These are phyloP conservation scores for Galerina sulciceps DNA, from an alignment of 768 basidiomycete species.

Conservation along the genomic window DNA sequence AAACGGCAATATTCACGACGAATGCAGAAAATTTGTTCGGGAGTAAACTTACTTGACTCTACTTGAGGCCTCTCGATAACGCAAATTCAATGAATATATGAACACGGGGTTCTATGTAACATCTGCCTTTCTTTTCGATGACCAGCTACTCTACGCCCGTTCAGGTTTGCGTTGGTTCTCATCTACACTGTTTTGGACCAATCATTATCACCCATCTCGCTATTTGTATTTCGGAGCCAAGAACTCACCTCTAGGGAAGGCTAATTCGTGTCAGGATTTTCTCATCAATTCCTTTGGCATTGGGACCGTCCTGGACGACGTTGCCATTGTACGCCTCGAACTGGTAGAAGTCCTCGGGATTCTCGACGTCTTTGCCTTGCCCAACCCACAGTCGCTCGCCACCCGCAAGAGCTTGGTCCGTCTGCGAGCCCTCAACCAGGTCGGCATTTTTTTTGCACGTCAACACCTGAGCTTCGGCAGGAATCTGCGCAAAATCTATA, in stretches of 20 bases:
- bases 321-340: neutral
- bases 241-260: neutral
- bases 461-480: slow-evolving; percentile 6
- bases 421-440: neutral
- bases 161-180: no score
- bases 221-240: no score
- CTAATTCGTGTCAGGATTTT: neutral
- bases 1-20: slow-evolving; percentile 10
- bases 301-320: neutral
- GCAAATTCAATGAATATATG: neutral
- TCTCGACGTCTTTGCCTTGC: neutral
- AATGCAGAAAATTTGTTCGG: neutral
- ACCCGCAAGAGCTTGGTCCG: neutral
- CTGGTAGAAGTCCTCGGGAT: neutral
- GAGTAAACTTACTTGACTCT: no score
- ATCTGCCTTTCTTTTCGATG: no score
- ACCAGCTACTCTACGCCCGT: no score
- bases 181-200: no score
- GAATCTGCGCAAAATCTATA: slow-evolving; percentile 39
- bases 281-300: neutral
- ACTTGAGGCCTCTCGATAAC: neutral
- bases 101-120: no score
- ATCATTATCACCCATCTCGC: no score
- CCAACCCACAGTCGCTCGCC: neutral
- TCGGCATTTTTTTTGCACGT: neutral